phyloP scores from a whole-genome alignment of 116 monocot genomes.

The Cymodocea nodosa region DNA sequence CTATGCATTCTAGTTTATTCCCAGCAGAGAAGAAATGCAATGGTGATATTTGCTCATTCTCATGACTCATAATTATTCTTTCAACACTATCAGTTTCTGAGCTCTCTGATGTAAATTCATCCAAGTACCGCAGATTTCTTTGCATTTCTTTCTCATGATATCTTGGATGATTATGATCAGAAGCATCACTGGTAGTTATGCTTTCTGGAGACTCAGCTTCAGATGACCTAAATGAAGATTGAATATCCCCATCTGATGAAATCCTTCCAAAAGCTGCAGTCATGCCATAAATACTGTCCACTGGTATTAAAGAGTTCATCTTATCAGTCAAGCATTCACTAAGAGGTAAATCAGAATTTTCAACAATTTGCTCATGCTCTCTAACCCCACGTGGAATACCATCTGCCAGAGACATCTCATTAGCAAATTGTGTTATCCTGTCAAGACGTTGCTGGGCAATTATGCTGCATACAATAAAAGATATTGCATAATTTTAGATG shows the following conservation, averaged over 20 bases:
- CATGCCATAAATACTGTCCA: conserved; percentile 36
- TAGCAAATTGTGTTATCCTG: conserved; percentile 77
- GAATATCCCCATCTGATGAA: conserved; percentile 30
- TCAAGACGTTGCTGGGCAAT: conserved; percentile 89
- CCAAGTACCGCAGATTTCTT: conserved; percentile 34
- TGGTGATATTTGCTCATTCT: conserved; percentile 60
- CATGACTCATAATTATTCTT: conserved; percentile 38
- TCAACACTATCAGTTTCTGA: conserved; percentile 87
- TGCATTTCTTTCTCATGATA: conserved; percentile 53
- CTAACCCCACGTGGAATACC: conserved; percentile 23
- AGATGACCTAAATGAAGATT: conserved; percentile 25
- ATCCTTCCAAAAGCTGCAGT: conserved; percentile 25
- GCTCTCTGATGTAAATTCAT: conserved; percentile 68
- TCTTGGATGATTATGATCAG: conserved; percentile 56
- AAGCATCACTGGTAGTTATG: conserved; percentile 51
- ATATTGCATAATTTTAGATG: background rate
- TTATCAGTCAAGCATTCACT: conserved; percentile 21
- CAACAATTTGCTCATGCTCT: conserved; percentile 34
- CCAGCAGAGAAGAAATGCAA: conserved; percentile 13
- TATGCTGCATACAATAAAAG: conserved; percentile 37
- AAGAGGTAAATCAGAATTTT: conserved; percentile 27
- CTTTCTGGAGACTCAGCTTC: conserved; percentile 81
- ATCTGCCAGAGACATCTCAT: conserved; percentile 51
- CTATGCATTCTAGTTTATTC: conserved; percentile 32
- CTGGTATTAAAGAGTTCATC: conserved; percentile 65